Conservation (phyloP, 1,139 yeast species). For the Hansenula lynferdii region DNA sequence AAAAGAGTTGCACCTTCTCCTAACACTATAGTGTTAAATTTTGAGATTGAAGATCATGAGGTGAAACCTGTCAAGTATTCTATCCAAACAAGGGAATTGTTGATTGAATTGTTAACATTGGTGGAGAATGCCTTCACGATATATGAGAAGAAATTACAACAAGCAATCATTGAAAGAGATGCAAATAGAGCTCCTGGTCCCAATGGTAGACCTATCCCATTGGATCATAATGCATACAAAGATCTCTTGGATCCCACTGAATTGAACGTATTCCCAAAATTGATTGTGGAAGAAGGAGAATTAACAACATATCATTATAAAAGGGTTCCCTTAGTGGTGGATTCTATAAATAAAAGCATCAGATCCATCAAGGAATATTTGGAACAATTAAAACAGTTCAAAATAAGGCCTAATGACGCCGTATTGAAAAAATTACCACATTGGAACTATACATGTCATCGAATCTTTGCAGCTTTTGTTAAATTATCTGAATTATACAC, state of each 20-base stretch:
- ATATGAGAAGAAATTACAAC: constrained; percentile 41
- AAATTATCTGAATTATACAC: constrained; percentile 44
- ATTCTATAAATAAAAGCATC: constrained; percentile 11
- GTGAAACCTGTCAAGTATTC: neutral
- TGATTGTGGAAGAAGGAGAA: constrained; percentile 15
- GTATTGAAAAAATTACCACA: constrained; percentile 28
- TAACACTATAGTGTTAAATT: constrained; percentile 24
- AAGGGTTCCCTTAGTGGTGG: constrained; percentile 11
- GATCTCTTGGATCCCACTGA: constrained; percentile 33
- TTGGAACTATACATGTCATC: constrained; percentile 41
- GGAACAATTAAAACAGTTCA: constrained; percentile 8
- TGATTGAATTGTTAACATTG: constrained; percentile 10
- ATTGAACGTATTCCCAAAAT: constrained; percentile 25
- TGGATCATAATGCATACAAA: constrained; percentile 25
- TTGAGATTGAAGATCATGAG: constrained; percentile 26
- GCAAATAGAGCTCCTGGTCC: constrained; percentile 25
- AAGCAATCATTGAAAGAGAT: constrained; percentile 35
- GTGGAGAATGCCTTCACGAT: constrained; percentile 38
- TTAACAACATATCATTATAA: constrained; percentile 6
- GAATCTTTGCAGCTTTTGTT: constrained; percentile 40
- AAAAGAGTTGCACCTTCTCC: constrained; percentile 17
- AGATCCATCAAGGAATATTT: constrained; percentile 7
- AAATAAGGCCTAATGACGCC: constrained; percentile 16
- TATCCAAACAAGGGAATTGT: constrained; percentile 6
- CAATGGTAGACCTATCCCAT: constrained; percentile 22